Base-by-base conservation (phyloP, 306 rosid genomes). In the Alnus glutinosa region DNA sequence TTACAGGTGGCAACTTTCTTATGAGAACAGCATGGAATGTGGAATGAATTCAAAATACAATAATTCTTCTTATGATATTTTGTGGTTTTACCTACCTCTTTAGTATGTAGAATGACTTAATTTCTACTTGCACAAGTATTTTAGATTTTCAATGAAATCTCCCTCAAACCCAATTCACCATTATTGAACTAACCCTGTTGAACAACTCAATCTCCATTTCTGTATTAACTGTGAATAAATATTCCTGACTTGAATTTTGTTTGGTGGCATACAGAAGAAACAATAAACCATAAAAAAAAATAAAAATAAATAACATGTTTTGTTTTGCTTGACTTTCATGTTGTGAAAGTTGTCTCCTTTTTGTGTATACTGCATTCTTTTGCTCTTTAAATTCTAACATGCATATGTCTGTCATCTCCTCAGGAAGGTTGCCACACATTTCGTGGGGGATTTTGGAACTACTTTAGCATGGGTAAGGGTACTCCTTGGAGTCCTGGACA, bases 371-470 rank as follows among this genome's bases (percentile, higher is more conserved):
- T 78, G 12, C 68, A 61, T 77, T 48, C 37, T 73, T 61, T 30
- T 64, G 23, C 1, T 55, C 18, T 72, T 28, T 57, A 61, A 58
- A 49, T 81, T 63, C 69, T 77, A 50, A 18, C 55, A 3, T 78
- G 78, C 18, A 36, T 75, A 81, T 82, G 39, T 81, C 79, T 73
- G 9, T 72, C 54, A 77, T 74, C 79, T 85, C 82, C 55, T 71
- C 96, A 93, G 99, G 96, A 89, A 72, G 99, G 99, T 70, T 85
- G 32, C 83, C 93, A 90, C 81, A 95, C 97, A 30, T 95, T 91
- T 82, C 99, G 98, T 46, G 99, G 99, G 9, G 99, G 99, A 75
- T 95, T 93, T 84, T 93, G 98, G 97, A 95, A 95, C 89, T 91
- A 93, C 89, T 95, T 93, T 86, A 95, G 99, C 87, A 91, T 95